These are phyloP conservation scores for Chrysosphaeria jannelii DNA, from an alignment of 2,329 filamentous ascomycete genomes.

Conservation along the genomic window DNA sequence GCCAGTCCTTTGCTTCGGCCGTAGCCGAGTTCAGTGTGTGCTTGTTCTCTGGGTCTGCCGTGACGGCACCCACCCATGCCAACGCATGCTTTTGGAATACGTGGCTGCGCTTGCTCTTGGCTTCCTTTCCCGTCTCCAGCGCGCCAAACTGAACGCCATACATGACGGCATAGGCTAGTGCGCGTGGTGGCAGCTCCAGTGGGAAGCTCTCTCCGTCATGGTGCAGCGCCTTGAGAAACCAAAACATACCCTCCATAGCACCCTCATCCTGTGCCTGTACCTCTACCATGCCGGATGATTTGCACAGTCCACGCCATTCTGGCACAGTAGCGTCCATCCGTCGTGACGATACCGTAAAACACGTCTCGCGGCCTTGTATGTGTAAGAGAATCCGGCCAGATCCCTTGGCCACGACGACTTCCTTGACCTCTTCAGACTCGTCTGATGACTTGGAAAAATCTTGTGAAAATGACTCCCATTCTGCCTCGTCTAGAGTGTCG, in stretches of 20 bases:
- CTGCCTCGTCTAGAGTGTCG: too few relatives aligned
- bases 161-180: slow-evolving; percentile 3
- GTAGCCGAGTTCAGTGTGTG: slow-evolving; percentile 1
- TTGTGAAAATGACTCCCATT: too few relatives aligned
- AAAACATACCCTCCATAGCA: slow-evolving; percentile 3
- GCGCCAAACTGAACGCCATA: slow-evolving; percentile 3
- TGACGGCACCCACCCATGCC: slow-evolving; percentile 3
- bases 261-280: slow-evolving; percentile 2
- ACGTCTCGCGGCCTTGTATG: too few relatives aligned
- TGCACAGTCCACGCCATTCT: slow-evolving; percentile 1
- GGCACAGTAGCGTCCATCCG: slow-evolving; percentile 3
- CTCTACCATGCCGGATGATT: slow-evolving; percentile 2
- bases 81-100: slow-evolving; percentile 1
- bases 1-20: neutral
- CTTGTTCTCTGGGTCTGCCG: slow-evolving; percentile 1
- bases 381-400: too few relatives aligned
- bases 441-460: too few relatives aligned
- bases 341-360: slow-evolving; percentile 10
- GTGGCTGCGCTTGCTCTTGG: neutral
- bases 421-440: neutral
- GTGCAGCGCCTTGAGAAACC: slow-evolving; percentile 4
- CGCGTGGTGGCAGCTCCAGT: slow-evolving; percentile 2
- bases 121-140: too few relatives aligned
- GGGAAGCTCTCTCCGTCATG: neutral
- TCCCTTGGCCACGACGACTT: too few relatives aligned